Base-by-base conservation (phyloP, 345 rosid species). In the Ceriops decandra region DNA sequence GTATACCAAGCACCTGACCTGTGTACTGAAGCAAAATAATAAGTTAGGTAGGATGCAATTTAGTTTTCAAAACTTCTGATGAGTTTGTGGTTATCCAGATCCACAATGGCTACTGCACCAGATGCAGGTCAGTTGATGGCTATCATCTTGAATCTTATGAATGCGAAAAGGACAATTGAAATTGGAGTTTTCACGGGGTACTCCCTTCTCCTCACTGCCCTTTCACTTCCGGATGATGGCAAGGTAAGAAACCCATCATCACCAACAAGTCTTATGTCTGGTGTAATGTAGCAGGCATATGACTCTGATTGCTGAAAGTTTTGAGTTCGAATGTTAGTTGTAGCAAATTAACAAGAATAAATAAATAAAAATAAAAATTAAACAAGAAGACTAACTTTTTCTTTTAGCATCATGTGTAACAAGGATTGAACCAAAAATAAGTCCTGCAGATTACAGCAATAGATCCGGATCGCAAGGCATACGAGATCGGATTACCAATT, bases 161-260 rank as follows among this genome's bases (percentile, higher is more conserved):
- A 87, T 68, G 89, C 91, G 0, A 89, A 76, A 31, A 87, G 62
- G 66, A 91, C 89, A 0, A 91, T 89, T 22, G 90, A 91, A 69
- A 46, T 91, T 20, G 93, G 96, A 24, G 91, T 89, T 68, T 89
- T 77, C 81, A 89, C 96, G 46, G 93, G 97, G 19, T 91, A 91
- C 77, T 89, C 97, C 62, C 97, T 89, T 74, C 91, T 91, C 51
- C 91, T 86, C 67, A 89, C 96, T 51, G 96, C 93, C 61, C 91
- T 89, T 61, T 68, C 85, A 20, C 74, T 91, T 62, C 97, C 97
- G 2, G 78, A 86, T 5, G 93, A 91, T 68, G 93, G 95, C 68
- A 76, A 83, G 85, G 86, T 82, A 35, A 57, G 31, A 42, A 42
- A 52, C 27, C 1, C 22, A 11, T 19, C 56, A 20, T 51, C 2